Conservation (phyloP, 2,329 filamentous ascomycete species). For the Dryadomyces quercivorus region DNA sequence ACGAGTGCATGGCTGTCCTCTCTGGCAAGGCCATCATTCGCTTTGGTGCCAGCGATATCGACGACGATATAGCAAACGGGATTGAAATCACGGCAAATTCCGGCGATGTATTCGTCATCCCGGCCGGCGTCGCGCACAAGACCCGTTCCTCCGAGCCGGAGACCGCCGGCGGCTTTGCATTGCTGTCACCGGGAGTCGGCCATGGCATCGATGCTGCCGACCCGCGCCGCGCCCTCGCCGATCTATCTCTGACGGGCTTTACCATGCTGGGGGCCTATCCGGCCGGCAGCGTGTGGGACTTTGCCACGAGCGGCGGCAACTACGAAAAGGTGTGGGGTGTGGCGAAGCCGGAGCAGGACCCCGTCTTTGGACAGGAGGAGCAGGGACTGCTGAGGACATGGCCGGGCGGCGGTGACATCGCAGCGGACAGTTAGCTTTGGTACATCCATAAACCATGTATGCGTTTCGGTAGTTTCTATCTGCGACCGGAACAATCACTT, state of each 20-base stretch:
- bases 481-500: too few relatives aligned
- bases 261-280: constrained; percentile 2
- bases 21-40: constrained; percentile 1
- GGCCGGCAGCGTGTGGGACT: background rate
- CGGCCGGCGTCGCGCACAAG: constrained; percentile 4
- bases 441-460: too few relatives aligned
- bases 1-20: constrained; percentile 5
- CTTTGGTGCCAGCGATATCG: constrained; percentile 1
- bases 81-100: background rate
- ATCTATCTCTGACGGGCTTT: background rate
- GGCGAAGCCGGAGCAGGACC: background rate
- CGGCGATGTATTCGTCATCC: constrained; percentile 3
- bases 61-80: background rate
- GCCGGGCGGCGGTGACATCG: background rate
- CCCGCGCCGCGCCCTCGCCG: background rate
- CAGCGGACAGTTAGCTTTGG: background rate
- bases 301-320: background rate
- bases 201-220: background rate
- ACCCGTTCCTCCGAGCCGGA: background rate
- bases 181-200: background rate
- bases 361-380: background rate
- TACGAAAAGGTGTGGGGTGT: background rate
- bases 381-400: background rate
- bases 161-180: background rate
- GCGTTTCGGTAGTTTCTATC: too few relatives aligned